A percentile compares a stretch with the other conserved stretches of the same genome.
phyloP scores from a whole-genome alignment of 2,329 filamentous ascomycete genomes.

The Coniochaeta sp. region DNA sequence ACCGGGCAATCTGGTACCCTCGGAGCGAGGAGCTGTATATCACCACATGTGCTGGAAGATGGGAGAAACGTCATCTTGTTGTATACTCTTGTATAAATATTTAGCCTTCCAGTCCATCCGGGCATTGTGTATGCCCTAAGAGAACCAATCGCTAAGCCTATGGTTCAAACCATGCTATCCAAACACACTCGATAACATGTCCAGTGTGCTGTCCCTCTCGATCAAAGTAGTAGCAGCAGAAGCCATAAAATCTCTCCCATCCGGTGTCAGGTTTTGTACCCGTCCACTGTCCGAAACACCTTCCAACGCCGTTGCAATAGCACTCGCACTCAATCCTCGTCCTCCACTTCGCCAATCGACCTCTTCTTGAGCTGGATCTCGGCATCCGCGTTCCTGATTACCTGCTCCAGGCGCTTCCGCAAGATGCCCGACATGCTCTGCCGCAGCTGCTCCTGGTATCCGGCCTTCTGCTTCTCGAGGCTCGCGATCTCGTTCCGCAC shows the following conservation, averaged over 20 bases:
- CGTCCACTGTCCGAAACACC: neutral
- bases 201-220: neutral
- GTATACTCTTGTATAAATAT: neutral
- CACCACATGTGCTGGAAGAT: neutral
- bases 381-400: constrained; percentile 37
- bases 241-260: neutral
- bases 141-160: neutral
- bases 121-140: neutral
- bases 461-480: constrained; percentile 42
- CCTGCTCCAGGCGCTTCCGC: constrained; percentile 39
- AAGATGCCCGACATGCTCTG: constrained; percentile 40
- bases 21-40: neutral
- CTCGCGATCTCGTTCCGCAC: constrained; percentile 48
- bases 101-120: neutral
- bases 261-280: neutral
- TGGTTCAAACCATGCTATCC: neutral
- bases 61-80: neutral
- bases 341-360: constrained; percentile 26
- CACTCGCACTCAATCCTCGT: constrained; percentile 13
- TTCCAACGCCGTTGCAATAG: neutral
- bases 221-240: neutral
- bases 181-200: neutral
- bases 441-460: constrained; percentile 35
- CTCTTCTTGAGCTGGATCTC: constrained; percentile 29
- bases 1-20: neutral